Evolutionary conservation across 805 yeast species (phyloP), one percentile per base, ranked within the genome.

Genomic region (Aciculoconidium aculeatum): DNA sequence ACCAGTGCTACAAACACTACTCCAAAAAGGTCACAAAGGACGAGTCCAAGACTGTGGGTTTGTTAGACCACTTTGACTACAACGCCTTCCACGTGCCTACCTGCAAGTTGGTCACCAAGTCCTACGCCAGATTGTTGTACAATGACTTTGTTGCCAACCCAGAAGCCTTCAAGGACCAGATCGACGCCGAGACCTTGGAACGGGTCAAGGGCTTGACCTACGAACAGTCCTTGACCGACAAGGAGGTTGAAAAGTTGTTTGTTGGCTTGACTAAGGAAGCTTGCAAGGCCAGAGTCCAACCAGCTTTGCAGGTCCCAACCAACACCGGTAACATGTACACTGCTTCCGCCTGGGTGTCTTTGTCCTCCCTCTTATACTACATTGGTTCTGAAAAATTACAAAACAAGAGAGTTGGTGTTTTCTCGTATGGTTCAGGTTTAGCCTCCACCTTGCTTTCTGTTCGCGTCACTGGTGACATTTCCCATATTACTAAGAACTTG

Each of bases 291-390:
- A 75, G 85, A 58, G 86, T 92, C 35, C 67, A 67, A 29, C 92
- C 95, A 19, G 77, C 95, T 11, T 68, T 92, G 58, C 69, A 65
- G 45, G 86, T 87, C 25, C 90, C 97, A 53, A 90, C 97, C 40
- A 90, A 90, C 65, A 86, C 94, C 40, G 99, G 99, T 65, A 92
- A 92, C 73, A 82, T 88, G 84, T 92, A 92, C 74, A 85, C 97
- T 25, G 97, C 88, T 41, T 84, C 96, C 19, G 77, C 86, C 27
- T 92, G 83, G 73, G 79, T 94, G 19, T 75, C 95, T 6, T 71
- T 92, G 36, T 72, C 90, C 17, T 90, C 97, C 9, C 65, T 86
- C 42, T 67, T 92, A 47, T 75, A 71, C 53, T 82, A 69, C 53
- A 81, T 80, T 39, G 88, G 85, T 24, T 70, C 73, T 32, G 92